phyloP scores from a whole-genome alignment of 345 rosid genomes.

The Leavenworthia alabamica region DNA sequence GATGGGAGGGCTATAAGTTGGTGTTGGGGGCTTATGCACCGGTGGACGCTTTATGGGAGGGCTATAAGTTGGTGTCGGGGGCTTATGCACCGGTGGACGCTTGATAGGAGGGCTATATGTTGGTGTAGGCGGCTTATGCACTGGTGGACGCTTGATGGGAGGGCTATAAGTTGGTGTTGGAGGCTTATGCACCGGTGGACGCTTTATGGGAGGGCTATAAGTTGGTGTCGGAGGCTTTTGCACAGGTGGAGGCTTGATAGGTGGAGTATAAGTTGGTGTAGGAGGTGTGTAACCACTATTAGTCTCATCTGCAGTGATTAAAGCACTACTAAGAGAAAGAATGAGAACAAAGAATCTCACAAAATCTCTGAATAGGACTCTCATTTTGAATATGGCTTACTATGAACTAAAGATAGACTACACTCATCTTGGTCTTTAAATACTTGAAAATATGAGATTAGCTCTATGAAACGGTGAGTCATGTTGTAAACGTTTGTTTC shows the following conservation, averaged over 20 bases:
- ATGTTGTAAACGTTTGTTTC: neutral
- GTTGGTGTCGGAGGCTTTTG: conserved; percentile 3
- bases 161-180: no score
- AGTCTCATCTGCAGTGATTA: conserved; percentile 7
- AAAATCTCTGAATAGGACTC: conserved; percentile 9
- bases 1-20: neutral
- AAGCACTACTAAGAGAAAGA: conserved; percentile 17
- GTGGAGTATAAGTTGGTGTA: conserved; percentile 1
- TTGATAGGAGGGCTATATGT: no score
- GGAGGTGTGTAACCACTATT: no score
- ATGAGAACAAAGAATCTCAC: conserved; percentile 11
- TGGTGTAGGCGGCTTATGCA: no score
- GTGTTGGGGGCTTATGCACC: neutral
- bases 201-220: neutral
- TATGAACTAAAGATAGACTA: conserved; percentile 2
- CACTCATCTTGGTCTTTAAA: neutral
- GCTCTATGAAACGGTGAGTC: neutral
- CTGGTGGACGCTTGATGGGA: no score
- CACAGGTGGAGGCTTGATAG: neutral
- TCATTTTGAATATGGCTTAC: conserved; percentile 15
- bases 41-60: conserved; percentile 7
- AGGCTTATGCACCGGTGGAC: neutral
- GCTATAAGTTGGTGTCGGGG: conserved; percentile 10
- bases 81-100: neutral
- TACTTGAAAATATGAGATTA: conserved; percentile 13